phyloP scores from a whole-genome alignment of 2,329 filamentous ascomycete genomes.

The Aspergillus candidus region DNA sequence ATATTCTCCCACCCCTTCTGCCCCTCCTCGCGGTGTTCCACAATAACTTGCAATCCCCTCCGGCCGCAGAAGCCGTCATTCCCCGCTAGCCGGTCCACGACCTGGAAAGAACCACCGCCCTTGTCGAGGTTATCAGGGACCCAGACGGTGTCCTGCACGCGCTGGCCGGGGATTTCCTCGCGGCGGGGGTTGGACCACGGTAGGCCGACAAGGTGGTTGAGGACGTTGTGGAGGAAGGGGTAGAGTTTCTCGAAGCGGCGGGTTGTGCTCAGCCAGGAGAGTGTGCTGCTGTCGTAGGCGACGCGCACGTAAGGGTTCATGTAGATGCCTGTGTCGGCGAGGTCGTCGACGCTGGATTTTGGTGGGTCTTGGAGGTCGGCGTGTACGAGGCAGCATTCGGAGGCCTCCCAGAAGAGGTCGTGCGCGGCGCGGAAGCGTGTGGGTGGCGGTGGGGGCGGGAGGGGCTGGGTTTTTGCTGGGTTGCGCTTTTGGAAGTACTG shows the following conservation, averaged over 20 bases:
- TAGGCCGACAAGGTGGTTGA: constrained; percentile 51
- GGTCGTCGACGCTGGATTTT: constrained; percentile 22
- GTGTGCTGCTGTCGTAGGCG: constrained; percentile 55
- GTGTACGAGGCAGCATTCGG: constrained; percentile 58
- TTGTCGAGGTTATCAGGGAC: constrained; percentile 23
- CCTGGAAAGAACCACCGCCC: constrained; percentile 35
- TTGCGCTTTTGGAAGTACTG: constrained; percentile 38
- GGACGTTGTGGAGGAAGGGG: constrained; percentile 51
- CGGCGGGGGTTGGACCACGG: constrained; percentile 58
- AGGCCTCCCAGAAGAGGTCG: constrained; percentile 58
- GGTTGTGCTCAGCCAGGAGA: constrained; percentile 54
- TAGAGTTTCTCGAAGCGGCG: constrained; percentile 63
- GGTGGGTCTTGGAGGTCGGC: constrained; percentile 42
- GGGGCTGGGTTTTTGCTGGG: constrained; percentile 5
- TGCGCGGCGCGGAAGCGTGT: constrained; percentile 53
- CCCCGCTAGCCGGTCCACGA: constrained; percentile 33
- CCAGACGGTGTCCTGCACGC: constrained; percentile 38
- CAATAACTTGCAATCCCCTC: constrained; percentile 39
- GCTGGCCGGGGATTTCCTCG: constrained; percentile 52
- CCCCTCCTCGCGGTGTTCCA: constrained; percentile 36
- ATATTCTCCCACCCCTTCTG: constrained; percentile 43
- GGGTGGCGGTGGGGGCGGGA: constrained; percentile 21
- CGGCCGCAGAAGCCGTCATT: constrained; percentile 44
- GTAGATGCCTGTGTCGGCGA: constrained; percentile 54
- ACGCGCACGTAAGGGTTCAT: constrained; percentile 72